Evolutionary conservation across 345 rosid species (phyloP).

Genomic region (Eutrema japonicum): DNA sequence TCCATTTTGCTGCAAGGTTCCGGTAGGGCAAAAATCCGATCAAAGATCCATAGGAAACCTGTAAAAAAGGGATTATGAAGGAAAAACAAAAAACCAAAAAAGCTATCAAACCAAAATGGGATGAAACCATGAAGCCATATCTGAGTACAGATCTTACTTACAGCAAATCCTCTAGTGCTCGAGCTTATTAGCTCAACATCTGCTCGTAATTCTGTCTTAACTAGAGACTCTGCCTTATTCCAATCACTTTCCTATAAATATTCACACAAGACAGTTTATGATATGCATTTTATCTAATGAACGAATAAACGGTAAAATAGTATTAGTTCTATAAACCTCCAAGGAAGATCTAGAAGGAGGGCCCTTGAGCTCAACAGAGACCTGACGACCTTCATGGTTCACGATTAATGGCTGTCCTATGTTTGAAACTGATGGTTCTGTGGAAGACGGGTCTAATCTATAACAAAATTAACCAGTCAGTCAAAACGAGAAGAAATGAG

Average conservation of each 20-base stretch:
- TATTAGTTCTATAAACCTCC: conserved; percentile 55
- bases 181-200: conserved; percentile 86
- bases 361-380: conserved; percentile 46
- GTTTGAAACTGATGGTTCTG: conserved; percentile 42
- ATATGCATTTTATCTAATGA: not conserved
- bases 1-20: conserved; percentile 77
- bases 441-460: conserved; percentile 62
- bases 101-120: not conserved
- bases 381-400: conserved; percentile 43
- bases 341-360: conserved; percentile 51
- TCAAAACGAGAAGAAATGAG: conserved; percentile 22
- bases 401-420: conserved; percentile 36
- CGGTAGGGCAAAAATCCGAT: conserved; percentile 89
- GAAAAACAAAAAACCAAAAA: conserved; percentile 11
- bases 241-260: conserved; percentile 74
- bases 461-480: conserved; percentile 44
- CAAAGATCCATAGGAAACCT: conserved; percentile 89
- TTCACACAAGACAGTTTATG: conserved; percentile 30
- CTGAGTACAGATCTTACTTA: conserved; percentile 48
- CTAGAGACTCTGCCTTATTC: conserved; percentile 69
- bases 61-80: conserved; percentile 31
- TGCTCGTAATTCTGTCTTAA: conserved; percentile 57
- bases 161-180: conserved; percentile 83
- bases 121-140: conserved; percentile 13
- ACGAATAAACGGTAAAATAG: conserved; percentile 8